Conservation (phyloP, 176 grass and related monocot species). For the Dactylis glomerata region DNA sequence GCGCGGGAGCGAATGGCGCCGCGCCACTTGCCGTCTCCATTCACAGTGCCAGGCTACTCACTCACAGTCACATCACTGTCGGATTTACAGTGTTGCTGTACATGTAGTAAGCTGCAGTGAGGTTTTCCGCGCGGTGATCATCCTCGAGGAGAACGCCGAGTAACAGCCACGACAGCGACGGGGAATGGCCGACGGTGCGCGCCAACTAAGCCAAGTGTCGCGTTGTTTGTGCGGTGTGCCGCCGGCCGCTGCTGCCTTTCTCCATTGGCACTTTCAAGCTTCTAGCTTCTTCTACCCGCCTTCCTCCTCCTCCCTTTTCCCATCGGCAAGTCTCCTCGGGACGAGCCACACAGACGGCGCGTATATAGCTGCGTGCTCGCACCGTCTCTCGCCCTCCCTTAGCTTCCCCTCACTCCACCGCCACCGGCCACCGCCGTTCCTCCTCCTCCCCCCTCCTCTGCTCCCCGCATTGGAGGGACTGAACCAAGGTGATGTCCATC, state of each 20-base stretch:
- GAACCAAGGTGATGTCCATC: background rate
- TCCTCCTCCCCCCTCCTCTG: background rate
- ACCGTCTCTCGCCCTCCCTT: background rate
- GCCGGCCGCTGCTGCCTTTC: background rate
- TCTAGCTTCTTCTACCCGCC: constrained; percentile 14
- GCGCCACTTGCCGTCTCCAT: background rate
- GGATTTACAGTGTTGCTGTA: background rate
- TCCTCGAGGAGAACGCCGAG: constrained; percentile 3
- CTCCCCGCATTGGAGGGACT: background rate
- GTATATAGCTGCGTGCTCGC: constrained; percentile 26
- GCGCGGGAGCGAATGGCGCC: too few species aligned
- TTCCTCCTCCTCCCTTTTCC: background rate
- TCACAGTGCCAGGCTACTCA: background rate
- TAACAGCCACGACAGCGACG: constrained; percentile 35
- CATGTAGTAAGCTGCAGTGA: background rate
- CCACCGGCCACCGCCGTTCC: background rate
- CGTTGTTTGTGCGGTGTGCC: background rate
- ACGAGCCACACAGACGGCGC: background rate
- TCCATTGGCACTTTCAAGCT: background rate
- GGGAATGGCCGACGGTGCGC: background rate
- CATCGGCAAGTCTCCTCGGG: background rate
- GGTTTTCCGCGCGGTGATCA: background rate
- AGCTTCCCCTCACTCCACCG: background rate
- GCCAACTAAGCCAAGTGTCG: constrained; percentile 9
- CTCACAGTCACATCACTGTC: background rate